Base-by-base conservation (phyloP, 805 yeast species). In the Starmerella davenportii region DNA sequence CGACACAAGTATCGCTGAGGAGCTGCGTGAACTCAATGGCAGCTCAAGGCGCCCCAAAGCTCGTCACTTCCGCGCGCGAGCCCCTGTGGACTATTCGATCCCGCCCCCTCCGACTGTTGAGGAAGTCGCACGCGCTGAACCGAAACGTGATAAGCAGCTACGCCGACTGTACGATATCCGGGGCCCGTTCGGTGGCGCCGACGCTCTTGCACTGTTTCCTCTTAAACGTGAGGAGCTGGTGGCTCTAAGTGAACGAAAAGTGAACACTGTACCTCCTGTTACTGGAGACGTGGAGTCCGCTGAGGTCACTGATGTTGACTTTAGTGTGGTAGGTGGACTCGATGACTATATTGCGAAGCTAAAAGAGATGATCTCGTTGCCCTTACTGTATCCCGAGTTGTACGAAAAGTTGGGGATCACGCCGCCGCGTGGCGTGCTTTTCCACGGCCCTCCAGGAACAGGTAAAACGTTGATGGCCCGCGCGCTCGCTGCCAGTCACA, bases 381-480 rank as follows among this genome's bases (percentile, higher is more conserved):
- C 98, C 0, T 62, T 90, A 46, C 60, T 85, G 39, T 90, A 90
- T 50, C 98, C 98, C 1, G 98, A 90, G 55, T 69, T 90, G 8
- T 90, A 87, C 53, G 79, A 82, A 47, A 74, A 75, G 54, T 90
- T 90, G 52, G 76, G 74, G 41, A 82, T 87, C 27, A 81, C 95
- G 0, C 96, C 98, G 1, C 98, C 98, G 16, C 65, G 98, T 47
- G 98, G 98, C 44, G 98, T 90, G 1, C 59, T 90, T 39, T 90
- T 90, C 60, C 98, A 90, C 58, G 98, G 98, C 35, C 98, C 98
- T 4, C 98, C 98, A 2, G 98, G 98, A 46, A 90, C 98, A 0
- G 98, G 98, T 68, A 90, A 90, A 56, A 90, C 98, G 0, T 67
- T 90, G 38, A 82, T 90, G 94, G 98, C 98, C 0, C 64, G 98